Conservation (phyloP, 768 basidiomycete genomes). For the Pisolithus sp. region DNA sequence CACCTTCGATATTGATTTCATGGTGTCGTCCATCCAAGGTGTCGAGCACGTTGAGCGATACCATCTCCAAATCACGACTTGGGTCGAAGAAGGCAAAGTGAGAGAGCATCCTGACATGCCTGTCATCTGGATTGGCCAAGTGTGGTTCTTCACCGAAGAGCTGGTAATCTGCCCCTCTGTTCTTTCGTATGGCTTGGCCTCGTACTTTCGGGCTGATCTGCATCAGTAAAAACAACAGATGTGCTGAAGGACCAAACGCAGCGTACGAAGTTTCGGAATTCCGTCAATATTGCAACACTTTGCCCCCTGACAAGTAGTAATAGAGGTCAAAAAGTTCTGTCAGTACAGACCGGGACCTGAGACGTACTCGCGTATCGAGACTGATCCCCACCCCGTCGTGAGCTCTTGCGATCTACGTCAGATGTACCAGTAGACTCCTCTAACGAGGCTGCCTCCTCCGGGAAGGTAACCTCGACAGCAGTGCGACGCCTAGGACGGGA, state of each 20-base stretch:
- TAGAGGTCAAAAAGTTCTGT: background rate
- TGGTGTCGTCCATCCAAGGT: slow-evolving; percentile 23
- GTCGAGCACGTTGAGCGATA: slow-evolving; percentile 44
- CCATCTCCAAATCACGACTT: slow-evolving; percentile 35
- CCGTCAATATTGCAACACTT: slow-evolving; percentile 25
- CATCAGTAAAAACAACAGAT: slow-evolving; percentile 1
- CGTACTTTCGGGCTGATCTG: slow-evolving; percentile 35
- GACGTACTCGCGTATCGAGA: slow-evolving; percentile 11
- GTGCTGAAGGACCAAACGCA: background rate
- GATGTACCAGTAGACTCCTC: slow-evolving; percentile 21
- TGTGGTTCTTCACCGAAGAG: slow-evolving; percentile 37
- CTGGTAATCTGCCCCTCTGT: slow-evolving; percentile 31
- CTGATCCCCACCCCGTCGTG: slow-evolving; percentile 6
- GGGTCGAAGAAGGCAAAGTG: slow-evolving; percentile 61
- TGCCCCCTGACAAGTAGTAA: slow-evolving; percentile 6
- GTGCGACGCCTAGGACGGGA: slow-evolving; percentile 38
- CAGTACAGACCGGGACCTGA: background rate
- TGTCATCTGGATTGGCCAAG: slow-evolving; percentile 30
- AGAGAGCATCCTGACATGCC: slow-evolving; percentile 52
- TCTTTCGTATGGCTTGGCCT: slow-evolving; percentile 24
- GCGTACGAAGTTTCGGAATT: slow-evolving; percentile 11
- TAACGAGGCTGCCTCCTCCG: slow-evolving; percentile 28
- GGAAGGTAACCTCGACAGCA: slow-evolving; percentile 52
- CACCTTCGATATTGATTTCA: slow-evolving; percentile 42
- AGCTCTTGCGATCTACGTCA: slow-evolving; percentile 21